Base-by-base conservation (phyloP, 2,329 filamentous ascomycete species). In the Chrysoporthe puriensis region DNA sequence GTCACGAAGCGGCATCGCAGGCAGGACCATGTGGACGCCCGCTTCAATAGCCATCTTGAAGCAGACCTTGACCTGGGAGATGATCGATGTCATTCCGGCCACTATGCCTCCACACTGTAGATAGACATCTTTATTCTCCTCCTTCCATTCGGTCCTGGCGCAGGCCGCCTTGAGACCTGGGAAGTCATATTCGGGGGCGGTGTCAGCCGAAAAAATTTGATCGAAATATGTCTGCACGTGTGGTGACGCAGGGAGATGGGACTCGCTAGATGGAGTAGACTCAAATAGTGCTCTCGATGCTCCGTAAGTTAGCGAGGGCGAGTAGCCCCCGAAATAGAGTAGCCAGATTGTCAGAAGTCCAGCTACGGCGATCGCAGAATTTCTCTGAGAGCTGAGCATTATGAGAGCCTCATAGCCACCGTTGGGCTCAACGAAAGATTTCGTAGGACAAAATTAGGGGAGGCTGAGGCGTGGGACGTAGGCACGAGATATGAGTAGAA, bases 11-110 rank as follows among this genome's bases (percentile, higher is more conserved):
- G 74, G 75, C 71, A 77, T 76, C 6, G 72, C 63, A 3, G 75
- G 75, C 4, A 76, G 66, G 1, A 76, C 40, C 11, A 76, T 46
- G 44, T 71, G 63, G 1, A 71, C 71, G 2, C 75, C 74, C 3
- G 74, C 66, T 4, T 77, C 75, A 4, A 76, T 48, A 21, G 74
- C 75, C 73, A 76, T 75, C 64, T 76, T 77, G 32, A 76, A 63
- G 57, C 75, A 76, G 34, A 76, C 73, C 65, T 75, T 76, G 21
- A 76, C 65, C 50, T 76, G 73, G 1, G 74, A 76, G 46, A 76
- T 71, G 59, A 76, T 75, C 7, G 72, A 72, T 3, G 75, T 76
- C 54, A 76, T 67, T 0, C 75, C 75, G 1, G 73, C 74, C 13
- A 71, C 62, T 67, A 76, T 76, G n/a, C 72, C 73, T 3, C 52